Evolutionary conservation across 164 flowering plant genomes (phyloP).

Genomic region (Pachysandra terminalis): DNA sequence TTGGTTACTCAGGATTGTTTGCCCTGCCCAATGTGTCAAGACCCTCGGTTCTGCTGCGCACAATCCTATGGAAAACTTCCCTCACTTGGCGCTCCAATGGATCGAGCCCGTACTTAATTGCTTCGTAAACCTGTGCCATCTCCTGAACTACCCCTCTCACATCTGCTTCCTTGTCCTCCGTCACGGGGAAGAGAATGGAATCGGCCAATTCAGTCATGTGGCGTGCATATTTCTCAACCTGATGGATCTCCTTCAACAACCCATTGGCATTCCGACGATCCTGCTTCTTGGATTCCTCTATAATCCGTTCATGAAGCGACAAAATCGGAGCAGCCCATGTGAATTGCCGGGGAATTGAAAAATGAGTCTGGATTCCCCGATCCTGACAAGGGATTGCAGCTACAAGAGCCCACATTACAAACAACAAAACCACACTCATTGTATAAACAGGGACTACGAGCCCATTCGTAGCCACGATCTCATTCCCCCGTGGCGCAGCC

Average conservation of each 20-base stretch:
- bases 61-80: constrained; percentile 80
- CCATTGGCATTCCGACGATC: constrained; percentile 71
- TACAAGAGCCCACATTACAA: constrained; percentile 88
- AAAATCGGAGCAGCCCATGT: constrained; percentile 60
- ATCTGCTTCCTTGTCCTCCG: constrained; percentile 61
- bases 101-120: constrained; percentile 56
- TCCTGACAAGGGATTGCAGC: constrained; percentile 98
- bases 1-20: constrained; percentile 34
- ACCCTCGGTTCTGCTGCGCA: constrained; percentile 73
- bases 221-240: constrained; percentile 61
- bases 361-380: constrained; percentile 78
- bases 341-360: constrained; percentile 58
- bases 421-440: constrained; percentile 56
- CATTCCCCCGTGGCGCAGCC: constrained; percentile 39
- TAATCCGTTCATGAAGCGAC: constrained; percentile 63
- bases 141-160: constrained; percentile 55
- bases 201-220: constrained; percentile 61
- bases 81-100: constrained; percentile 84
- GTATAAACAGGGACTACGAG: not conserved
- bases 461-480: constrained; percentile 37
- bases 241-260: constrained; percentile 71
- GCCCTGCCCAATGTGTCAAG: constrained; percentile 56
- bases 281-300: constrained; percentile 81
- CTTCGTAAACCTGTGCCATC: constrained; percentile 40
- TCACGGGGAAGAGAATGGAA: constrained; percentile 56